These are phyloP conservation scores for Pezicula neosporulosa DNA, from an alignment of 2,329 filamentous ascomycete species.

Conservation along the genomic window DNA sequence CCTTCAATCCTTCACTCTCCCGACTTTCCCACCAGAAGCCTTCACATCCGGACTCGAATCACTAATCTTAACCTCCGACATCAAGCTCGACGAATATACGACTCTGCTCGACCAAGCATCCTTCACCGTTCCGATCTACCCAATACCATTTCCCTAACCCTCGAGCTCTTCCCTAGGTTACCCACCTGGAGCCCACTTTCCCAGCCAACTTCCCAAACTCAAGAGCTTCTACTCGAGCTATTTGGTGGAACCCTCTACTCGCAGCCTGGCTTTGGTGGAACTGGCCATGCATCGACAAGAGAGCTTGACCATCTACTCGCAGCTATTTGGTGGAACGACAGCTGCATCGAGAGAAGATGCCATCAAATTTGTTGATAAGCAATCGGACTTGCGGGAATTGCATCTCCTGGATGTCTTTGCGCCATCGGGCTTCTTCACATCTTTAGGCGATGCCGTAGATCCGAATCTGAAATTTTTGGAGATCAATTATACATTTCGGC, in stretches of 20 bases:
- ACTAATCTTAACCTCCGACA: slow-evolving; percentile 44
- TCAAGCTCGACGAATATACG: slow-evolving; percentile 43
- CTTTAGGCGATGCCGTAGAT: slow-evolving; percentile 18
- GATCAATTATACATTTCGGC: slow-evolving; percentile 42
- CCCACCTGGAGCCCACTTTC: slow-evolving; percentile 38
- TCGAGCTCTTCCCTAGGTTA: slow-evolving; percentile 47
- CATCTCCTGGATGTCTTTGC: slow-evolving; percentile 46
- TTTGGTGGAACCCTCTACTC: no score
- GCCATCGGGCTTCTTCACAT: slow-evolving; percentile 35
- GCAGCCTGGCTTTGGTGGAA: no score
- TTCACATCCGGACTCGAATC: slow-evolving; percentile 34
- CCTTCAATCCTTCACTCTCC: slow-evolving; percentile 39
- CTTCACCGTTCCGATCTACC: slow-evolving; percentile 34
- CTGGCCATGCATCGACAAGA: no score
- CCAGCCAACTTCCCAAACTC: slow-evolving; percentile 36
- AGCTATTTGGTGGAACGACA: slow-evolving; percentile 40
- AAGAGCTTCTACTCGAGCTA: no score
- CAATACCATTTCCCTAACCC: slow-evolving; percentile 36
- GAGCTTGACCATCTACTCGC: slow-evolving; percentile 41
- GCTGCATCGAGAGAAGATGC: slow-evolving; percentile 35
- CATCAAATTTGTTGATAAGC: slow-evolving; percentile 30
- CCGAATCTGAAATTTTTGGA: slow-evolving; percentile 39
- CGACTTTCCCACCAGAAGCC: slow-evolving; percentile 40
- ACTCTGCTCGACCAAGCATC: slow-evolving; percentile 26
- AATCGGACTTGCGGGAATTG: slow-evolving; percentile 33